Evolutionary conservation across 2,329 filamentous ascomycete species (phyloP), one percentile per base, ranked within the genome.

Genomic region (Pseudogymnoascus sp.): DNA sequence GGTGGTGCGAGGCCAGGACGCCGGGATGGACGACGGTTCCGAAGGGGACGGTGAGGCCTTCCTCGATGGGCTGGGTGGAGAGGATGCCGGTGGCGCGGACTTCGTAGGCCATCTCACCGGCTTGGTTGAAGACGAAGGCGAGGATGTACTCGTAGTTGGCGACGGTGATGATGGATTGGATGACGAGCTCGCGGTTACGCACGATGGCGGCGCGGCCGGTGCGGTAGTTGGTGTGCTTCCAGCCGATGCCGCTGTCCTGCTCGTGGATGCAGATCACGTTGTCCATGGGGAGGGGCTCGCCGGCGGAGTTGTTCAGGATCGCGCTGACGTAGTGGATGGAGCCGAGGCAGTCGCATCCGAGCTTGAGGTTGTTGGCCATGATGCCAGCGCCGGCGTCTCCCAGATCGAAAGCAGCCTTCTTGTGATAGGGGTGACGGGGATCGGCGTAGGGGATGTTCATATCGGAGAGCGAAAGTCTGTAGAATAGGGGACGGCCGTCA

Each of bases 111-210:
- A 89, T 69, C 67, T 87, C 84, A 61, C 84, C 86, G 2, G 85
- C 85, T 70, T 89, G 86, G 71, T 88, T 87, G 75, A 89, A 88
- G 60, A 85, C 82, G 73, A 86, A 89, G 2, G 85, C 85, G 37
- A 89, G 78, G 66, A 89, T 87, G 69, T 89, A 89, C 69, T 89
- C 86, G 72, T 89, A 89, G 73, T 89, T 89, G 9, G 84, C 79
- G 4, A 89, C 84, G 0, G 85, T 89, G 73, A 87, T 87, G 71
- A 89, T 89, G 67, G 81, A 83, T 69, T 89, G 86, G 5, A 89
- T 70, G 0, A 89, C 85, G 3, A 89, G 74, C 69, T 89, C 84
- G 26, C 86, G 78, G 64, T 82, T 84, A 17, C 86, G 81, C 15
- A 82, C 81, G 4, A 88, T 79, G 0, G 83, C 85, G 1, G 86